Evolutionary conservation across 2,329 filamentous ascomycete species (phyloP), one percentile per base, ranked within the genome.

Genomic region (Fusarium sp.): DNA sequence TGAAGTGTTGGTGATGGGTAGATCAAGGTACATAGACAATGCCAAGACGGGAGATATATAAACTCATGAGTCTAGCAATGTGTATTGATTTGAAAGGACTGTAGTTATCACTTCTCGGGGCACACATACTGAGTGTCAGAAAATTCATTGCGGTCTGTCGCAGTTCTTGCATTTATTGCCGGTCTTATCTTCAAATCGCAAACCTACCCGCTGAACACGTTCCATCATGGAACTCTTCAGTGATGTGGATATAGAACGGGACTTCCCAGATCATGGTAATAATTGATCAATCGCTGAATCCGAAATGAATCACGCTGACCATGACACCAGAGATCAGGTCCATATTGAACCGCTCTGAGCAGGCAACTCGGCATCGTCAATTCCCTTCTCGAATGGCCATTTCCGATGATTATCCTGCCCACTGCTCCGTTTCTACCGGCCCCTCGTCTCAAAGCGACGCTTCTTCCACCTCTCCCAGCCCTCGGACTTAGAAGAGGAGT

Each of bases 401-500:
- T 27, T 9, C 25, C 25, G 25, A 27, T 27, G 25, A 27, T 27
- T 27, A 27, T 27, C 9, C 25, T 27, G 25, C 25, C 25, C 25
- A 27, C 25, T 10, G 25, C 3, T 27, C 25, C 9, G 25, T 27
- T 27, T 27, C 25, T 27, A 1, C 9, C 25, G 25, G 25, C 25
- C 25, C 25, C 9, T 27, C 25, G 25, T 27, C 25, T 10, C 25
- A 27, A 27, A 27, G 25, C 25, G 25, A 10, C 9, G 25, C 25
- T 27, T 27, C 25, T 27, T 27, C 42, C 7, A n/a, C 18, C 45
- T 22, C 60, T 71, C 59, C 71, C 69, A 72, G 63, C 52, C 40
- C 49, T 22, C 52, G 32, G 43, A 43, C 38, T 16, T 74, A 74
- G 72, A 54, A 22, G 44, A 59, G 49, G 58, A 42, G 59, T 49